Conservation (phyloP, 192 early-diverging fungal species). For the Podila minutissima region DNA sequence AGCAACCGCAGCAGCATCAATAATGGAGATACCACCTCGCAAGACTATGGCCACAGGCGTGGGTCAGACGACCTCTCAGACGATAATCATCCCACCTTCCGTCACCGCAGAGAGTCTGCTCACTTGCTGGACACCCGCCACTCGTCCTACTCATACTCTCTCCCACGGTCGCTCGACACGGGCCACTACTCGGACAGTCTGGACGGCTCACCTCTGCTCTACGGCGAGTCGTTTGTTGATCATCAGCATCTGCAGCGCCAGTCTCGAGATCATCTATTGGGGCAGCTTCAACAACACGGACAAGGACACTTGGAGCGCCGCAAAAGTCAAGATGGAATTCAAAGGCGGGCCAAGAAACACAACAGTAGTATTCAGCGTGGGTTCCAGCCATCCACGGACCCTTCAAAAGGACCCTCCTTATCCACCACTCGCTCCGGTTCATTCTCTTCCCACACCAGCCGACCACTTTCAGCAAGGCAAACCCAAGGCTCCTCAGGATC, state of each 20-base stretch:
- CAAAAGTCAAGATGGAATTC: background rate
- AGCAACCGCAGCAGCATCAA: background rate
- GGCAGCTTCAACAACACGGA: constrained; percentile 4
- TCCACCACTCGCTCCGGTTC: background rate
- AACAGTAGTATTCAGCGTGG: background rate
- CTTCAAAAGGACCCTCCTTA: background rate
- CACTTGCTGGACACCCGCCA: constrained; percentile 11
- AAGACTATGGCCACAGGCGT: background rate
- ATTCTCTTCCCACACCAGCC: background rate
- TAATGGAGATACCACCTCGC: background rate
- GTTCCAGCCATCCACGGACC: background rate
- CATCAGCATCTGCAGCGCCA: constrained; percentile 46
- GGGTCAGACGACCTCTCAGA: background rate
- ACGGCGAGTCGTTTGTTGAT: constrained; percentile 36
- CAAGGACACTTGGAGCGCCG: background rate
- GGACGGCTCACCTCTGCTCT: constrained; percentile 31
- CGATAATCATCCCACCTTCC: background rate
- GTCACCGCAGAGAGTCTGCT: background rate
- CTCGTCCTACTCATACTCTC: constrained; percentile 32
- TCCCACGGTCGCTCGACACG: constrained; percentile 19
- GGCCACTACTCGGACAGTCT: constrained; percentile 29
- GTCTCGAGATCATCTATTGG: constrained; percentile 14
- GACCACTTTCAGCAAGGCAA: background rate
- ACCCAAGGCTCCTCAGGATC: background rate
- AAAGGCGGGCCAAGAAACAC: background rate